phyloP scores from a whole-genome alignment of 2,329 filamentous ascomycete species.

The Aspergillus tubingensis region DNA sequence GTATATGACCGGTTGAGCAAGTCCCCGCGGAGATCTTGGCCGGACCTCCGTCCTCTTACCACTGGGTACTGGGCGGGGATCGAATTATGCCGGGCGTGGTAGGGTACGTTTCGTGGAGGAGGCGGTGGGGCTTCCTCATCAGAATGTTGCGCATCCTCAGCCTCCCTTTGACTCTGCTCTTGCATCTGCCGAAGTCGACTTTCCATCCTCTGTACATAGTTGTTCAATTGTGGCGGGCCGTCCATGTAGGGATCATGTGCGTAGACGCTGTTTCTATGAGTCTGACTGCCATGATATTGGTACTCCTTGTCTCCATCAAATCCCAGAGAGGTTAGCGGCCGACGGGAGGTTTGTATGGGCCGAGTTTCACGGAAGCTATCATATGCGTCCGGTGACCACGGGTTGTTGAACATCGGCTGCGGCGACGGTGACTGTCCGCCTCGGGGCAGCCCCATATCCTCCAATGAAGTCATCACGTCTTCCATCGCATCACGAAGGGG shows the following conservation, averaged over 20 bases:
- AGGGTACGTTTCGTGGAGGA: constrained; percentile 58
- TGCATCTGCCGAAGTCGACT: constrained; percentile 73
- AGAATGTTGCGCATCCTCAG: constrained; percentile 55
- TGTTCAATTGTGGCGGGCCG: constrained; percentile 71
- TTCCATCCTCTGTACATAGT: constrained; percentile 92
- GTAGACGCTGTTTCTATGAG: constrained; percentile 45
- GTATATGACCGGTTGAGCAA: constrained; percentile 78
- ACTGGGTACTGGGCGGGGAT: constrained; percentile 41
- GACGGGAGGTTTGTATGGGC: constrained; percentile 40
- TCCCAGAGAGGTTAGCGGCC: constrained; percentile 75
- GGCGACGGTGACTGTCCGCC: constrained; percentile 54
- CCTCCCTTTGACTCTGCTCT: constrained; percentile 45
- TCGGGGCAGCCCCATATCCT: constrained; percentile 73
- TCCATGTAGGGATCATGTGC: constrained; percentile 45
- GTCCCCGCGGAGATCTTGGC: constrained; percentile 72
- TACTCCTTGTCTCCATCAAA: constrained; percentile 59
- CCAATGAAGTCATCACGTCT: constrained; percentile 91
- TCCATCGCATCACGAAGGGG: constrained; percentile 95
- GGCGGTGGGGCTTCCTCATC: constrained; percentile 59
- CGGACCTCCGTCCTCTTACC: constrained; percentile 50
- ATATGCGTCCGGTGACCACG: constrained; percentile 92
- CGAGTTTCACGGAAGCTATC: constrained; percentile 50
- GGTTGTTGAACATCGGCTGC: constrained; percentile 57
- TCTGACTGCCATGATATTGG: constrained; percentile 60
- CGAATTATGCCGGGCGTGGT: constrained; percentile 46